Evolutionary conservation across 1,139 yeast species (phyloP).

Genomic region (Taphrina betulina): DNA sequence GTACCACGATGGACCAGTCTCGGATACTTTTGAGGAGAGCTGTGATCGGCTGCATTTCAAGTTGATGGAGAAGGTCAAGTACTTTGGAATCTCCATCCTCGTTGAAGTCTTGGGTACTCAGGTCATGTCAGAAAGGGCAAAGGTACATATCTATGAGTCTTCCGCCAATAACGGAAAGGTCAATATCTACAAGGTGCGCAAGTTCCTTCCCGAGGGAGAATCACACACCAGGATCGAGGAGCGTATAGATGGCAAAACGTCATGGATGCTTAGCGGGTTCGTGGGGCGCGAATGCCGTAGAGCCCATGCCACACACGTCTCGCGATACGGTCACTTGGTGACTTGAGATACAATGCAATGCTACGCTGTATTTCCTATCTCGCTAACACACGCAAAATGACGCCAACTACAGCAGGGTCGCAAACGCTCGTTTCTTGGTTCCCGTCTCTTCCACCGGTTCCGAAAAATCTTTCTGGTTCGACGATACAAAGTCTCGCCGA

Average conservation of each 20-base stretch:
- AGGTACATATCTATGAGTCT: constrained; percentile 18
- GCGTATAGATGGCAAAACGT: constrained; percentile 11
- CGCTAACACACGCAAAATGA: too few relatives aligned
- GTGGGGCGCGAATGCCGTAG: constrained; percentile 24
- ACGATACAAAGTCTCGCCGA: constrained; percentile 73
- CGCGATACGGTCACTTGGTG: constrained; percentile 7
- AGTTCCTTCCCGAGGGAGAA: neutral
- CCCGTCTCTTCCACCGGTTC: constrained; percentile 58
- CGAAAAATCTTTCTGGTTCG: constrained; percentile 74
- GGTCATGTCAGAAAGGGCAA: neutral
- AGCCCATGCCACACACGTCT: constrained; percentile 21
- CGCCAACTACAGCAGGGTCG: constrained; percentile 38
- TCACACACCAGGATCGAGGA: constrained; percentile 8
- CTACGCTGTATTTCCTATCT: too few relatives aligned
- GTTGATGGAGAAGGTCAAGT: constrained; percentile 15
- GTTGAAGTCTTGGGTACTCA: constrained; percentile 23
- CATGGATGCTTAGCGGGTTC: constrained; percentile 9
- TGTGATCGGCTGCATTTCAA: constrained; percentile 8
- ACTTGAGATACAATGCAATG: too few relatives aligned
- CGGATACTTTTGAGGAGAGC: neutral
- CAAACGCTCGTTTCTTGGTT: constrained; percentile 66
- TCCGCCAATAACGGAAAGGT: constrained; percentile 23
- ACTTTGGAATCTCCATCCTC: constrained; percentile 5
- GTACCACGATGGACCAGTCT: neutral
- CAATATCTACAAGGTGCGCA: constrained; percentile 13